Base-by-base conservation (phyloP, 1,284 basidiomycete genomes). In the Cryptococcus sp. region DNA sequence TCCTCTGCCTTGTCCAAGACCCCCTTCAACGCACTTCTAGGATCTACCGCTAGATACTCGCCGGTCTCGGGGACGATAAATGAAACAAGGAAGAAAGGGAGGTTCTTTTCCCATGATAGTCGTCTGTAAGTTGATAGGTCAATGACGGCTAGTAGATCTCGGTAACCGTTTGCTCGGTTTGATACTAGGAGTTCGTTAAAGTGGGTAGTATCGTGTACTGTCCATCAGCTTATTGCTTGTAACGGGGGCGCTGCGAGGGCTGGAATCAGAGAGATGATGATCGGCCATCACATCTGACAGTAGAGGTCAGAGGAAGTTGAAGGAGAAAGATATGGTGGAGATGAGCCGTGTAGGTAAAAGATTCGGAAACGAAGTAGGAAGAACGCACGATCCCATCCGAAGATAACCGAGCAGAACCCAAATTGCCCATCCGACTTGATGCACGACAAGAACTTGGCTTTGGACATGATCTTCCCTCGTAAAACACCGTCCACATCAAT, bases 401-500 rank as follows among this genome's bases (percentile, higher is more conserved):
- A 96, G 47, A 94, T 83, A 48, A 94, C 89, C 59, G 87, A 88
- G 75, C 89, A 92, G 77, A 94, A 96, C 3, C 89, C 89, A 70
- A 94, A 93, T 39, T 39, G 36, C 0, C 90, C 89, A 53, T 86
- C 83, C 2, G 84, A 82, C 53, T 85, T 83, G n/a, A 81, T 87
- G 0, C 88, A 85, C 45, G 85, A 86, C 25, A 98, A 70, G 68
- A 98, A 96, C 76, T 98, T 98, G 49, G 85, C 80, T 76, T 89
- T 96, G 25, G 87, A 88, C 87, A 96, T 91, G 73, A 87, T 87
- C 76, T 97, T 98, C 45, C 93, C 93, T 45, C 93, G 81, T 14
- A 97, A 80, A 18, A 98, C 84, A 34, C 94, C 94, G 73, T 98
- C 94, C 44, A 93, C 89, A 87, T 71, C 74, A 53, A 75, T 58